phyloP scores from a whole-genome alignment of 164 flowering plant genomes.

The Hamamelis virginiana region DNA sequence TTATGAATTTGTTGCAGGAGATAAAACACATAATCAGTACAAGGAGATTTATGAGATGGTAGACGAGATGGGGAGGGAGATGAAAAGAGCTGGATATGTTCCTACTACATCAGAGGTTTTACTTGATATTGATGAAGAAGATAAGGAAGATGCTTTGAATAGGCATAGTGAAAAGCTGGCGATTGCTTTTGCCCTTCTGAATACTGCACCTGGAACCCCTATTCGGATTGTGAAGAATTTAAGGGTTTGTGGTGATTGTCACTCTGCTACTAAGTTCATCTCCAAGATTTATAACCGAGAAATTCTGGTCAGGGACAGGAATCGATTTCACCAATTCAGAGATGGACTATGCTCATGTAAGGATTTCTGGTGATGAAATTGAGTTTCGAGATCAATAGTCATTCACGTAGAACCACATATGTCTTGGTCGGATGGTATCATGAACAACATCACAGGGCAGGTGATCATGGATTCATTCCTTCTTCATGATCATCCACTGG shows the following conservation, averaged over 20 bases:
- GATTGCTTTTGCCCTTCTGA: constrained; percentile 48
- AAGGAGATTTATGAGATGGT: constrained; percentile 44
- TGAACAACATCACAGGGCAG: too few relatives aligned
- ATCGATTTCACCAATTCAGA: constrained; percentile 49
- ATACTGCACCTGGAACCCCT: constrained; percentile 36
- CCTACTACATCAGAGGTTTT: constrained; percentile 40
- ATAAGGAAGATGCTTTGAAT: constrained; percentile 45
- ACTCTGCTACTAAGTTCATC: constrained; percentile 42
- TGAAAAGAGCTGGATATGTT: constrained; percentile 41
- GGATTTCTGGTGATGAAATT: constrained; percentile 42
- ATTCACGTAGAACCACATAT: background rate
- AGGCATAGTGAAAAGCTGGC: constrained; percentile 54
- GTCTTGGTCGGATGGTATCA: too few relatives aligned
- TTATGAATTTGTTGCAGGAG: constrained; percentile 49
- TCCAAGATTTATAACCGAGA: constrained; percentile 42
- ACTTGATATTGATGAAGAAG: constrained; percentile 47
- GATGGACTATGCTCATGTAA: constrained; percentile 43
- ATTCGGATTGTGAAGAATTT: constrained; percentile 47
- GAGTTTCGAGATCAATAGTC: background rate
- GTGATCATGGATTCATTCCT: too few relatives aligned
- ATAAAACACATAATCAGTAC: constrained; percentile 35
- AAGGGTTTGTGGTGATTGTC: constrained; percentile 51
- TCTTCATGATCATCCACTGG: too few relatives aligned
- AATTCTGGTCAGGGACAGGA: constrained; percentile 41
- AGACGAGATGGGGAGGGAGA: constrained; percentile 43